Conservation (phyloP, 2,329 filamentous ascomycete genomes). For the Fusarium napiforme region DNA sequence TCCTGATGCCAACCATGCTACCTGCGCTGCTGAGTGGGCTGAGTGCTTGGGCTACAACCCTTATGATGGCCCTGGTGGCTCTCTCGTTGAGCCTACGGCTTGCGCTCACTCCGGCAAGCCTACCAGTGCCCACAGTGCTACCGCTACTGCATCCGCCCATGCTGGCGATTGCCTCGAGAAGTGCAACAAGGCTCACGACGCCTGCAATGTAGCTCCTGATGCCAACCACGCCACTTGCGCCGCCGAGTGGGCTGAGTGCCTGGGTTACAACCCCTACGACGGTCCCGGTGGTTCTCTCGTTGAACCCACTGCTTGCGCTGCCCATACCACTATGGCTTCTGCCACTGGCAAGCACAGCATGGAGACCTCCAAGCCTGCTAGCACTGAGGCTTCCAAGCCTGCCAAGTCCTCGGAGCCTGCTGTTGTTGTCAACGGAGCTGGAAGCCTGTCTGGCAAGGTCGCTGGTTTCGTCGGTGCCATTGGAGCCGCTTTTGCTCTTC, state of each 20-base stretch:
- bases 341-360: neutral
- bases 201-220: neutral
- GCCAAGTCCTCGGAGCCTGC: neutral
- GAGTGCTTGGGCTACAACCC: conserved; percentile 12
- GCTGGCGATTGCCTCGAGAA: neutral
- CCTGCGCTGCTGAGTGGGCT: neutral
- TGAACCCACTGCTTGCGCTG: neutral
- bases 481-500: conserved; percentile 5
- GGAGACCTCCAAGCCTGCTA: neutral
- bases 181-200: neutral
- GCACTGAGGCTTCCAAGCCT: neutral
- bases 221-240: conserved; percentile 16
- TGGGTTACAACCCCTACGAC: conserved; percentile 14
- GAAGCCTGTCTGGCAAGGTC: neutral
- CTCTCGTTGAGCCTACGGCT: neutral
- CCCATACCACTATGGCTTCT: neutral
- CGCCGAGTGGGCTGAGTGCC: neutral
- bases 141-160: neutral
- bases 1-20: conserved; percentile 7
- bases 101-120: neutral
- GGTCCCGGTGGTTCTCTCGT: neutral
- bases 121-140: neutral
- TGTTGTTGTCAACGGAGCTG: conserved; percentile 16
- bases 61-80: neutral
- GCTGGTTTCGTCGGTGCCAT: conserved; percentile 1